Base-by-base conservation (phyloP, 345 rosid genomes). In the Eucalyptus regnans region DNA sequence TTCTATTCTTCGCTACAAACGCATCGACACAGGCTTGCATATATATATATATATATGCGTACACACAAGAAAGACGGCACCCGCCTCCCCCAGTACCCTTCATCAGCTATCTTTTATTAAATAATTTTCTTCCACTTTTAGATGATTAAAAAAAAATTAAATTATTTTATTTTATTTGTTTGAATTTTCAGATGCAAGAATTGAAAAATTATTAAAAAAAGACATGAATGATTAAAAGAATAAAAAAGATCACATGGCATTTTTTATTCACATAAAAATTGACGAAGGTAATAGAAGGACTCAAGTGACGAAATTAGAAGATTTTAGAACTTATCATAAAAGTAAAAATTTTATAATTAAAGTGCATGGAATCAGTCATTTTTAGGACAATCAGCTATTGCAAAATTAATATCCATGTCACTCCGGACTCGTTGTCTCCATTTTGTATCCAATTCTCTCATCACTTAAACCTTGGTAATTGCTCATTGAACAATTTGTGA, bases 221-320 rank as follows among this genome's bases (percentile, higher is more conserved):
- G n/a, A 11, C 31, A 29, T 62, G 68, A 27, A 62, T 27, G 33
- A 62, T 62, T 60, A 62, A 27, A 62, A 10, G 27, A 60, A 60
- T 60, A 2, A 11, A 60, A 58, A 58, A 62, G 29, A 62, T 62
- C 0, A 23, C 3, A 1, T 56, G 3, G 0, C 62, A 23, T 56
- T 56, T 9, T 23, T 56, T 56, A 9, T 9, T 56, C 0, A 56
- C 62, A 22, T 56, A 22, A 56, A 56, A 23, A 56, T 56, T 56
- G 4, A 56, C 29, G 0, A 25, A 23, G 29, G 1, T 23, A 56
- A 56, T 1, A 9, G 0, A 4, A 56, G 1, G 12, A 25, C 12
- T 56, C 13, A 56, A 56, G 6, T 23, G 13, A 56, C 1, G 3
- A 23, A 56, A 56, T 56, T 23, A 56, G 29, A 56, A 25, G 62